A percentile compares a stretch with the other conserved stretches of the same genome.
phyloP scores from a whole-genome alignment of 2,329 filamentous ascomycete genomes.

The Talaromyces pinophilus region DNA sequence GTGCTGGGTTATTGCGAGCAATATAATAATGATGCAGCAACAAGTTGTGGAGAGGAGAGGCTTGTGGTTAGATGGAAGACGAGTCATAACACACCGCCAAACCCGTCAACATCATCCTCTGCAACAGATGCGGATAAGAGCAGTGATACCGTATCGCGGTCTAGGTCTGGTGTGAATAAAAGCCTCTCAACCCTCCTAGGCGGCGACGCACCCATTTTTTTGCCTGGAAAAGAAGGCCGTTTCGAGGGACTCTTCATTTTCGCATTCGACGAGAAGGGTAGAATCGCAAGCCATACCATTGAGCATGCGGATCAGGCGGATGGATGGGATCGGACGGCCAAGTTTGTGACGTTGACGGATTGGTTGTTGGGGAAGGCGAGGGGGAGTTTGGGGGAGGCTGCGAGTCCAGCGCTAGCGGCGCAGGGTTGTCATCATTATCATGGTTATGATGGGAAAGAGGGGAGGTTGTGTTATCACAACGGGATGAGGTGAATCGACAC shows the following conservation, averaged over 20 bases:
- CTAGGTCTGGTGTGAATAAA: slow-evolving; percentile 40
- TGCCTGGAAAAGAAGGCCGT: slow-evolving; percentile 64
- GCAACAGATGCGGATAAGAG: background rate
- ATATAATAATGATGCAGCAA: slow-evolving; percentile 12
- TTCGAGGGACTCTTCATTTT: slow-evolving; percentile 94
- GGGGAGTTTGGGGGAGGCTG: slow-evolving; percentile 37
- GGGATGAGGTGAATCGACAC: background rate
- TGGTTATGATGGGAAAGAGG: background rate
- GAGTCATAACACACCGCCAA: slow-evolving; percentile 35
- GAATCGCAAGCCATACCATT: slow-evolving; percentile 85
- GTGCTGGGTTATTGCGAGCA: slow-evolving; percentile 35
- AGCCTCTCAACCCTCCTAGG: slow-evolving; percentile 52
- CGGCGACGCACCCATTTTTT: slow-evolving; percentile 54
- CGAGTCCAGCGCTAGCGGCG: slow-evolving; percentile 33
- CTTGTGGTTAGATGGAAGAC: slow-evolving; percentile 91
- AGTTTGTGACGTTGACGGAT: slow-evolving; percentile 87
- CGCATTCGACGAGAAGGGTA: slow-evolving; percentile 85
- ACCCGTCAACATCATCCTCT: background rate
- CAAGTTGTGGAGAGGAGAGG: slow-evolving; percentile 63
- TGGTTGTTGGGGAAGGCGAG: slow-evolving; percentile 84
- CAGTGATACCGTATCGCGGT: slow-evolving; percentile 8
- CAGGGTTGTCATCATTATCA: slow-evolving; percentile 27
- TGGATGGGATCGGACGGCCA: slow-evolving; percentile 79
- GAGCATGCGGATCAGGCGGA: slow-evolving; percentile 85
- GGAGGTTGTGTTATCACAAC: background rate